Percentiles rank a stretch among this genome's conserved stretches.
These are phyloP conservation scores for Neocucurbitaria cava DNA, from an alignment of 2,329 filamentous ascomycete species.

Conservation along the genomic window DNA sequence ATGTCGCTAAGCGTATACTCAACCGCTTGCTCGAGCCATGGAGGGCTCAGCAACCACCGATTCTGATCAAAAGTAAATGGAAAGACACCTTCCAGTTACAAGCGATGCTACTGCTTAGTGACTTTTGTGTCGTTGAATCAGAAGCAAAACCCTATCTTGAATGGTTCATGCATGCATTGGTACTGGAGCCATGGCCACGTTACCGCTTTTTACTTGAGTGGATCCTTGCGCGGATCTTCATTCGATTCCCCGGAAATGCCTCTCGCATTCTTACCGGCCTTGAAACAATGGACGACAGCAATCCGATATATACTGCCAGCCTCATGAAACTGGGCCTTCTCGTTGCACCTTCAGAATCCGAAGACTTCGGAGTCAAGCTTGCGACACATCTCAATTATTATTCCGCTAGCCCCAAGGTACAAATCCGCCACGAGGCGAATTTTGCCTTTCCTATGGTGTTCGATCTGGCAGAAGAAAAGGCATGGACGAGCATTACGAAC, in stretches of 20 bases:
- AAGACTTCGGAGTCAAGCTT: slow-evolving; percentile 49
- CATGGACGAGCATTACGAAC: slow-evolving; percentile 46
- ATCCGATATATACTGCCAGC: slow-evolving; percentile 56
- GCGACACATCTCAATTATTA: slow-evolving; percentile 53
- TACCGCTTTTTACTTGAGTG: slow-evolving; percentile 58
- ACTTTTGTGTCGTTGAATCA: slow-evolving; percentile 41
- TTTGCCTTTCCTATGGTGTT: slow-evolving; percentile 56
- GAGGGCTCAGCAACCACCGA: slow-evolving; percentile 51
- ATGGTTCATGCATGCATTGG: slow-evolving; percentile 49
- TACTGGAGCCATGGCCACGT: slow-evolving; percentile 56
- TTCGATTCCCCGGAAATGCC: slow-evolving; percentile 42
- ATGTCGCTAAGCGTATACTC: slow-evolving; percentile 38
- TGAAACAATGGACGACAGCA: slow-evolving; percentile 51
- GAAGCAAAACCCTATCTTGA: slow-evolving; percentile 45
- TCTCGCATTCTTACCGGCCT: slow-evolving; percentile 47
- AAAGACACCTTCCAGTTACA: slow-evolving; percentile 59
- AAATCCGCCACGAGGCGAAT: slow-evolving; percentile 61
- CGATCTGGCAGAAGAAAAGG: slow-evolving; percentile 45
- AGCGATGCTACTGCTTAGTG: slow-evolving; percentile 52
- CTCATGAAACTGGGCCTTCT: slow-evolving; percentile 57
- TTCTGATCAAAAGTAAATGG: slow-evolving; percentile 56
- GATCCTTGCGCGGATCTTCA: slow-evolving; percentile 55
- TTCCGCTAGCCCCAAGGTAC: slow-evolving; percentile 58
- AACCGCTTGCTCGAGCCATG: slow-evolving; percentile 51
- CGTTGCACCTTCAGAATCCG: slow-evolving; percentile 47